Evolutionary conservation across 2,329 filamentous ascomycete genomes (phyloP).

Genomic region (Exophiala bonariae): DNA sequence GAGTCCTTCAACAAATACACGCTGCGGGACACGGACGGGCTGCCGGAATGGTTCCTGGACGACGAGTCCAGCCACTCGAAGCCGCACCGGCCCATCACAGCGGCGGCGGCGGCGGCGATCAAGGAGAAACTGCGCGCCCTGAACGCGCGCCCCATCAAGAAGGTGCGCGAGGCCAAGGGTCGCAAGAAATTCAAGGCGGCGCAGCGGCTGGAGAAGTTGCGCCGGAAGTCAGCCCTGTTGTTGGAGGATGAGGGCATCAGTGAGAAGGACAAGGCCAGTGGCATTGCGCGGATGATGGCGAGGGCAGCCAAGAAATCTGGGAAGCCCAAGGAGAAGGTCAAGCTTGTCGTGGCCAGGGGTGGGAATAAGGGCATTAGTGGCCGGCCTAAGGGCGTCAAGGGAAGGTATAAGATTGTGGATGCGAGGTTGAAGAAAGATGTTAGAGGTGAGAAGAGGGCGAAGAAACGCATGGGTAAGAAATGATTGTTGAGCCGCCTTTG

Average conservation of each 20-base stretch:
- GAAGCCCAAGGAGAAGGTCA: conserved; percentile 70
- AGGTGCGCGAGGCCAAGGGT: conserved; percentile 93
- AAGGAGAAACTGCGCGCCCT: conserved; percentile 90
- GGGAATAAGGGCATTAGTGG: conserved; percentile 82
- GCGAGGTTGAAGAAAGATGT: conserved; percentile 95
- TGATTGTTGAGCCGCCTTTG: too few species aligned
- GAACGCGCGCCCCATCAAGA: conserved; percentile 97
- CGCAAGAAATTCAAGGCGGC: conserved; percentile 96
- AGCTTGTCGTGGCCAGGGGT: conserved; percentile 84
- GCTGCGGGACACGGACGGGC: conserved; percentile 84
- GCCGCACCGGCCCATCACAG: conserved; percentile 83
- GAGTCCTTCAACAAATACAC: conserved; percentile 92
- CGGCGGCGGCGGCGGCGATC: conserved; percentile 85
- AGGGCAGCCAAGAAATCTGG: conserved; percentile 79
- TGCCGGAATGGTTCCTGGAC: conserved; percentile 97
- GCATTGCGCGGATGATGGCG: conserved; percentile 77
- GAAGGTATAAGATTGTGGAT: conserved; percentile 96
- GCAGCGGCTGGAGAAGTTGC: conserved; percentile 86
- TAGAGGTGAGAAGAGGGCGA: conserved; percentile 76
- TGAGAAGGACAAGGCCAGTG: conserved; percentile 91
- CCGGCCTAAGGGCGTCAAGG: conserved; percentile 87
- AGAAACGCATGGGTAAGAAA: conserved; percentile 66
- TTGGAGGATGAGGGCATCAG: conserved; percentile 88
- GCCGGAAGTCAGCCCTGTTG: conserved; percentile 92
- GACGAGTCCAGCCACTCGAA: conserved; percentile 85